Base-by-base conservation (phyloP, 352 stramenopile species). In the Phytophthora constricta region DNA sequence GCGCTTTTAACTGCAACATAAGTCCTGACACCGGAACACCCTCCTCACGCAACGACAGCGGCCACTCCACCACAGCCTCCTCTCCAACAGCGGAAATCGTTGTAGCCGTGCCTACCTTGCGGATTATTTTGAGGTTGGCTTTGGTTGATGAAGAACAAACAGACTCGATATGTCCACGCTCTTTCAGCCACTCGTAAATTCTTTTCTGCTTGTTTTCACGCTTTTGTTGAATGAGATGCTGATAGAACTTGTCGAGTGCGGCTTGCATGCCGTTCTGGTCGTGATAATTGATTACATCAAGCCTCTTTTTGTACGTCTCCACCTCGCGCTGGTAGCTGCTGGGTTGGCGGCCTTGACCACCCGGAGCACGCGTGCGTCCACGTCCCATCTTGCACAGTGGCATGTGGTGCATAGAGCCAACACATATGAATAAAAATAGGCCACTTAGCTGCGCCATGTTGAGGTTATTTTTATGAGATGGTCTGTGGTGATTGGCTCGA, bases 171-270 rank as follows among this genome's bases (percentile, higher is more conserved):
- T 50, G 25, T 0, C 5, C 16, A 13, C 39, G 37, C 8, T 50
- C 23, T 3, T 43, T 7, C n/a, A 31, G 16, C 25, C 34, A 60
- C 5, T 13, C 52, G 23, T 60, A 60, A 25, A 60, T 50, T 5
- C 52, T 14, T 14, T 60, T 60, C 1, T 39, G 13, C 19, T 60
- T 4, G 16, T 23, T 31, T 25, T 50, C 39, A 4, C 52, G 37
- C 20, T 51, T 60, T 13, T 8, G 5, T 8, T 20, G 17, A 17
- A 16, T 50, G 0, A 60, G 52, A 28, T 51, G 52, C 3, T 7
- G 49, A 41, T 51, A 60, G 8, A 31, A 60, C 39, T 51, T 50
- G 39, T 60, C 19, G 3, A 60, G 39, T 20, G 52, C 50, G 1
- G 39, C 20, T 1, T 39, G 39, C 39, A 60, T 60, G 3, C 16